Base-by-base conservation (phyloP, 202 grass and related monocot species). In the Brachypodium distachyon region DNA sequence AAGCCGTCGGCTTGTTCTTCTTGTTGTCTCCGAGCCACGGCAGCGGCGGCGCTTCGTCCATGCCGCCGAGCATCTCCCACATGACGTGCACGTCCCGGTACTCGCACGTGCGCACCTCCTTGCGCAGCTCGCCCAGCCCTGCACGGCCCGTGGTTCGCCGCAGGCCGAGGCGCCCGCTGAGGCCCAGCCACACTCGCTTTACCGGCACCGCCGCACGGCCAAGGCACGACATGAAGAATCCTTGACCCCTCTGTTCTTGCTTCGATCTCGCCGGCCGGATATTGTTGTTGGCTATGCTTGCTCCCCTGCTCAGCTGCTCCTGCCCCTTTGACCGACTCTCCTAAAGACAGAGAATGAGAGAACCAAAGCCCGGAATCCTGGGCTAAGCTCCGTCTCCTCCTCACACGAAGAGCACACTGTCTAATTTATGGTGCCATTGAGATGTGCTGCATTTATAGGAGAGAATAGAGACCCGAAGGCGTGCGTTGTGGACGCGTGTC, bases 41-140 rank as follows among this genome's bases (percentile, higher is more conserved):
- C 33, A 3, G 33, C 6, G 4, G 33, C 33, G 33, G 33, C 33
- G 33, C 33, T n/a, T n/a, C n/a, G 33, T 36, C 33, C 33, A 36
- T 36, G 33, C 33, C 33, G 33, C 33, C 33, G 33, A 36, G 33
- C 33, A 36, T 36, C 33, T 36, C 33, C 33, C 33, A 36, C 33
- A 36, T 36, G 33, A 36, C 33, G 9, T 67, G 87, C 12, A 90
- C 80, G 29, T 90, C 88, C 18, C 62, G 55, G 63, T 90, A 87
- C 80, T 90, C 79, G 32, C 88, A 87, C 27, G 80, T 81, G 23
- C 69, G 71, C 49, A 87, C 88, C 8, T 87, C 88, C 54, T 68
- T 56, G 23, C 80, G 61, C 55, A 90, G 70, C 80, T 68, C 69
- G 34, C 80, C 67, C 33, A 87, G 73, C 51, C 87, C 87, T 61